phyloP scores from a whole-genome alignment of 176 grass and related monocot genomes.

The Panicum miliaceum region DNA sequence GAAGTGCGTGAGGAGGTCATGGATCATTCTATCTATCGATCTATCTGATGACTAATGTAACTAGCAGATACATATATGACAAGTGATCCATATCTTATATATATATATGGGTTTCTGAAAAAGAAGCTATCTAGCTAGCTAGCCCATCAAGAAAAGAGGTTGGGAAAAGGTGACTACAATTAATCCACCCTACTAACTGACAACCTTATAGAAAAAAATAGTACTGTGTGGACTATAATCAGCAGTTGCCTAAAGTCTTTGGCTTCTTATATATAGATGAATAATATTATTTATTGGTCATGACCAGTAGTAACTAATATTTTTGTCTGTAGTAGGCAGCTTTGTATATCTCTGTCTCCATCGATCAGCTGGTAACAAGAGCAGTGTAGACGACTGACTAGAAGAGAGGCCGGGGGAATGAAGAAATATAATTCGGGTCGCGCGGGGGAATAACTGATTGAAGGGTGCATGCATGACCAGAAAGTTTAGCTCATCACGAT shows the following conservation, averaged over 20 bases:
- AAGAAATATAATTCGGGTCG: background rate
- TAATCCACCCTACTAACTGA: background rate
- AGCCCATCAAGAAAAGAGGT: background rate
- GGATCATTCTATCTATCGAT: no score
- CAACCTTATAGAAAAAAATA: background rate
- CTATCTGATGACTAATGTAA: no score
- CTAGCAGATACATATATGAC: no score
- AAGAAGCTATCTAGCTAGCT: background rate
- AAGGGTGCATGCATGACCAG: background rate
- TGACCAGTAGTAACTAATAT: background rate
- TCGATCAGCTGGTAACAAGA: background rate
- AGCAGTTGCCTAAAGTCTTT: slow-evolving; percentile 1
- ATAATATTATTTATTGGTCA: background rate
- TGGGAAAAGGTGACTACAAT: background rate
- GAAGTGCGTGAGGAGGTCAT: no score
- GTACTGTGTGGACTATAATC: background rate
- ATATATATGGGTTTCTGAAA: background rate
- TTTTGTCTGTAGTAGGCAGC: slow-evolving; percentile 23
- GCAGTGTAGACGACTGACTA: slow-evolving; percentile 3
- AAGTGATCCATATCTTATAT: slow-evolving; percentile 9
- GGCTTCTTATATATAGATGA: background rate
- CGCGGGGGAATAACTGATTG: background rate
- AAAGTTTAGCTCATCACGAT: background rate
- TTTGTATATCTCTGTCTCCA: background rate
- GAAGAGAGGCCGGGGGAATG: no score